Evolutionary conservation across 1,284 basidiomycete genomes (phyloP).

Genomic region (Ganoderma multipileum): DNA sequence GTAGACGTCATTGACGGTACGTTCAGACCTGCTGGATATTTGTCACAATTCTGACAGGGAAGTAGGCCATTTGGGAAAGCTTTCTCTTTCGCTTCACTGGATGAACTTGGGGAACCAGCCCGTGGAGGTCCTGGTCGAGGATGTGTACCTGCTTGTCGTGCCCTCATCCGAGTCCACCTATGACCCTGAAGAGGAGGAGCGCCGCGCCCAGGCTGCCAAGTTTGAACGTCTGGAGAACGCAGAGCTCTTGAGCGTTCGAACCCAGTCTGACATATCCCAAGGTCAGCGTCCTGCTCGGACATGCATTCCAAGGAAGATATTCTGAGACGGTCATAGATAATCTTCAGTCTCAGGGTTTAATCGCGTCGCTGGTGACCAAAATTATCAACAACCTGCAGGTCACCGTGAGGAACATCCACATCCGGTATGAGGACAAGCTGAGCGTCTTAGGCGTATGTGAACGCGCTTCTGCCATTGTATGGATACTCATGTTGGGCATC

Average conservation of each 20-base stretch:
- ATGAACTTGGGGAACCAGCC: slow-evolving; percentile 93
- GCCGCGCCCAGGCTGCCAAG: slow-evolving; percentile 86
- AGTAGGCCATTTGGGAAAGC: slow-evolving; percentile 90
- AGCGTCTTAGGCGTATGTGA: slow-evolving; percentile 87
- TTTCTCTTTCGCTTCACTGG: slow-evolving; percentile 96
- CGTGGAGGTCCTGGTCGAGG: slow-evolving; percentile 91
- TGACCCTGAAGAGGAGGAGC: slow-evolving; percentile 88
- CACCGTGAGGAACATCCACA: slow-evolving; percentile 93
- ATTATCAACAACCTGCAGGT: slow-evolving; percentile 98
- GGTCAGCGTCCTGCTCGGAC: slow-evolving; percentile 42
- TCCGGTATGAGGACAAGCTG: slow-evolving; percentile 95
- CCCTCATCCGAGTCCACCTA: slow-evolving; percentile 78
- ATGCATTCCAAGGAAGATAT: slow-evolving; percentile 7
- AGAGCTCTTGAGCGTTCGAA: slow-evolving; percentile 83
- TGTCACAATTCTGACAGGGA: background rate
- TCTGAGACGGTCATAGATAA: slow-evolving; percentile 49
- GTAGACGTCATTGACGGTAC: slow-evolving; percentile 95
- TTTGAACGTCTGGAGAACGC: slow-evolving; percentile 89
- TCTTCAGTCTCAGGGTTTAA: slow-evolving; percentile 81
- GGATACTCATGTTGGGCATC: background rate
- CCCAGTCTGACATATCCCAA: slow-evolving; percentile 60
- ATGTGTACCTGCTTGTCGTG: slow-evolving; percentile 94
- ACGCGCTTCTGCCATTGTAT: background rate
- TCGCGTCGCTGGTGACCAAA: slow-evolving; percentile 88
- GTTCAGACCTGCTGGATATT: background rate